These are phyloP conservation scores for Apiospora phragmitis DNA, from an alignment of 2,329 filamentous ascomycete genomes.

Conservation along the genomic window DNA sequence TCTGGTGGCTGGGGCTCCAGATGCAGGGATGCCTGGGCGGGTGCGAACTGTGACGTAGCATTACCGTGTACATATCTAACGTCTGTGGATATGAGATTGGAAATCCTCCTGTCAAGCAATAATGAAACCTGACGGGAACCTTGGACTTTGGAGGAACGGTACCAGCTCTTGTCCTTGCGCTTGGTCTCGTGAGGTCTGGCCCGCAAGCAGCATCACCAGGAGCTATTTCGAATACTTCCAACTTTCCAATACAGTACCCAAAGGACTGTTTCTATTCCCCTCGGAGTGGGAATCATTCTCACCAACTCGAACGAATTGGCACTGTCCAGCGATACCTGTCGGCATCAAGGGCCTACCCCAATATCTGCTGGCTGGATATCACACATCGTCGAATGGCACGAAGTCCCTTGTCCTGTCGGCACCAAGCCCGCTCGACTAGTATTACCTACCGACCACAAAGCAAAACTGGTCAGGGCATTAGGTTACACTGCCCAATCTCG, in stretches of 20 bases:
- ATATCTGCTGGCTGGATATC: background rate
- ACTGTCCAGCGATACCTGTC: background rate
- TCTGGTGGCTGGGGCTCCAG: background rate
- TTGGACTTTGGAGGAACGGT: background rate
- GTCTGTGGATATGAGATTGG: background rate
- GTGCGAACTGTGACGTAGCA: conserved; percentile 10
- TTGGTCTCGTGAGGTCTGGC: background rate
- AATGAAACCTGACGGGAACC: background rate
- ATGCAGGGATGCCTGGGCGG: background rate
- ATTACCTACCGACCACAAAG: background rate
- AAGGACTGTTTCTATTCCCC: background rate
- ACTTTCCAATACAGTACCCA: background rate
- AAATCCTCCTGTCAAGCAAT: background rate
- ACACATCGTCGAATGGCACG: background rate
- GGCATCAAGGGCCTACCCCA: background rate
- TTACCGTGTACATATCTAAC: conserved; percentile 8
- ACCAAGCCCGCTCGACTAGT: background rate
- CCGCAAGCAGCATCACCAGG: background rate
- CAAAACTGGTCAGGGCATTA: background rate
- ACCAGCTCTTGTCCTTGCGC: background rate
- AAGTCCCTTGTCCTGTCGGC: background rate
- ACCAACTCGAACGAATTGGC: background rate
- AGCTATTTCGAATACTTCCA: background rate
- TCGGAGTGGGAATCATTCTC: background rate
- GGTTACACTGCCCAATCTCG: background rate